Percentiles rank a stretch among this genome's conserved stretches.
Conservation (phyloP, 805 yeast genomes). For the Wickerhamiella dianesei region DNA sequence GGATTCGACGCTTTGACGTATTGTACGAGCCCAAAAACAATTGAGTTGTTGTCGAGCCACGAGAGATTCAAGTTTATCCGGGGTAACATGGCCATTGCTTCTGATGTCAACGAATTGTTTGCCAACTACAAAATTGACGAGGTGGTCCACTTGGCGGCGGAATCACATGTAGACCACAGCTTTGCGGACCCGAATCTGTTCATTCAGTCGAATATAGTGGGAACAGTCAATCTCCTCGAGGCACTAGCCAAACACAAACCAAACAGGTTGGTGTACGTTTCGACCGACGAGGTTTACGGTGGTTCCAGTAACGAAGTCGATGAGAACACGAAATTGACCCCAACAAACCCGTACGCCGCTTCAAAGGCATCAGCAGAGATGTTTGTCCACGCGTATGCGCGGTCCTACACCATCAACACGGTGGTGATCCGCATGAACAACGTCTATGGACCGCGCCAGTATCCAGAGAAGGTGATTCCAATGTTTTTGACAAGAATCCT, state of each 20-base stretch:
- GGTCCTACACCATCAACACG: conserved; percentile 32
- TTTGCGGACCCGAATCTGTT: conserved; percentile 33
- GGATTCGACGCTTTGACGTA: conserved; percentile 38
- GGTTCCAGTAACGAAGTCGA: conserved; percentile 25
- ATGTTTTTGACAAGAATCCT: conserved; percentile 18
- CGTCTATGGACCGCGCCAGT: conserved; percentile 41
- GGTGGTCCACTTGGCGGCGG: conserved; percentile 43
- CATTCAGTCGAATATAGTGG: conserved; percentile 33
- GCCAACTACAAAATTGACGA: conserved; percentile 21
- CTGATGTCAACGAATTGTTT: conserved; percentile 17
- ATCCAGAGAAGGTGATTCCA: conserved; percentile 41
- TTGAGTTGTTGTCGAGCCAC: conserved; percentile 22
- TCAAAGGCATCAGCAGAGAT: conserved; percentile 42
- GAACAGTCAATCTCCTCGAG: conserved; percentile 38
- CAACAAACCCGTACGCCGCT: conserved; percentile 47
- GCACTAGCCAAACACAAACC: conserved; percentile 18
- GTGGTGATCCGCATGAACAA: conserved; percentile 37
- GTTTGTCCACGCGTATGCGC: conserved; percentile 33
- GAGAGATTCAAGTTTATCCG: conserved; percentile 20
- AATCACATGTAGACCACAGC: conserved; percentile 41
- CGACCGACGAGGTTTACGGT: conserved; percentile 51
- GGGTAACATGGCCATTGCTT: conserved; percentile 28
- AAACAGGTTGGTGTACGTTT: conserved; percentile 32
- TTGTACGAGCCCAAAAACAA: conserved; percentile 28
- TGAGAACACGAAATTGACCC: conserved; percentile 31